phyloP scores from a whole-genome alignment of 2,329 filamentous ascomycete species.

The Davidsoniella virescens region DNA sequence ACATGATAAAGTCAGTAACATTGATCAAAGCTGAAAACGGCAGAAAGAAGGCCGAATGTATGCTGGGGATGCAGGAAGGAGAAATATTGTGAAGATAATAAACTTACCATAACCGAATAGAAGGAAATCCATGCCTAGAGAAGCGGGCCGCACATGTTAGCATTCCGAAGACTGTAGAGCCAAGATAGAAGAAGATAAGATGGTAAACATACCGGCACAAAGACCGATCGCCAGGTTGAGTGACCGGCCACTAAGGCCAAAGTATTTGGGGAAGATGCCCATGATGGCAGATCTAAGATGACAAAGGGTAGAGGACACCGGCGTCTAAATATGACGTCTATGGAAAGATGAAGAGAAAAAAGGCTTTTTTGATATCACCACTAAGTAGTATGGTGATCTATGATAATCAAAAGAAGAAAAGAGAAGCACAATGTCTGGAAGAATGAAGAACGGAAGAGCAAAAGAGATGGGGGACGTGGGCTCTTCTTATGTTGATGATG shows the following conservation, averaged over 20 bases:
- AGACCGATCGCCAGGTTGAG: conserved; percentile 14
- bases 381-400: no score
- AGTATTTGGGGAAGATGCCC: conserved; percentile 13
- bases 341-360: background rate
- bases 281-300: background rate
- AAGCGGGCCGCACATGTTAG: background rate
- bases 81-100: no score
- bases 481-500: no score
- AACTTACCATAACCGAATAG: conserved; percentile 25
- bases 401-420: background rate
- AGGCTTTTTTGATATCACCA: background rate
- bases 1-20: conserved; percentile 15
- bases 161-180: background rate
- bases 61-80: no score
- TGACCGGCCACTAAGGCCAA: conserved; percentile 13
- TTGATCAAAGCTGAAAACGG: no score
- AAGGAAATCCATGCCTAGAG: conserved; percentile 19
- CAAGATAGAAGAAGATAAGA: background rate
- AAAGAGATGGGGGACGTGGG: no score
- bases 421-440: no score
- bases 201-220: conserved; percentile 13
- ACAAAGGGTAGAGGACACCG: background rate
- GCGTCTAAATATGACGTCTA: background rate
- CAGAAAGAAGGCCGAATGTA: no score
- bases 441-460: no score